Evolutionary conservation across 2,329 filamentous ascomycete genomes (phyloP).

Genomic region (Clathrospora elynae): DNA sequence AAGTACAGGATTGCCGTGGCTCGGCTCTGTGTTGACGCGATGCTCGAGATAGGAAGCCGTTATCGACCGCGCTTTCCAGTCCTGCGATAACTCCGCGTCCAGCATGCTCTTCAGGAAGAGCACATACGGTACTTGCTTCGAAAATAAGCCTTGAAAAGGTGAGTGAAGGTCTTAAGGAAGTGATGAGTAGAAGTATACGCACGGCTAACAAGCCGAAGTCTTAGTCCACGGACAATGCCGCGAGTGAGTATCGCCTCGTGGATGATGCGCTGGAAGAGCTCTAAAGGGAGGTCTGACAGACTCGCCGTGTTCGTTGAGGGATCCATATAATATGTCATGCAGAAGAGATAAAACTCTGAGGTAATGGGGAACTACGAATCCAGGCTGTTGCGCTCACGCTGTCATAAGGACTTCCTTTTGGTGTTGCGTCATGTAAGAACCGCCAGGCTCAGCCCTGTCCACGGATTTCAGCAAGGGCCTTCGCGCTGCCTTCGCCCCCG

Average conservation of each 20-base stretch:
- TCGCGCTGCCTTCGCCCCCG: too few species aligned
- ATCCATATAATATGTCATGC: too few species aligned
- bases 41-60: background rate
- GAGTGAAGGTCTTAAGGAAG: too few species aligned
- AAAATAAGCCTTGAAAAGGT: slow-evolving; percentile 1
- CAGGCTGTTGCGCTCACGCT: too few species aligned
- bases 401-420: too few species aligned
- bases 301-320: too few species aligned
- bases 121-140: background rate
- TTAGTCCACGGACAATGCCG: background rate
- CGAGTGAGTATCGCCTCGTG: background rate
- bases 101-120: background rate
- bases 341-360: too few species aligned
- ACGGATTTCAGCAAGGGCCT: too few species aligned
- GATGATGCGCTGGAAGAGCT: slow-evolving; percentile 1
- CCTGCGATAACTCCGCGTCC: background rate
- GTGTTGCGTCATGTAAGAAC: too few species aligned
- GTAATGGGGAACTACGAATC: too few species aligned
- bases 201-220: background rate
- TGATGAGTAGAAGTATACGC: too few species aligned
- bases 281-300: background rate
- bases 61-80: background rate
- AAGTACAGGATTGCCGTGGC: background rate
- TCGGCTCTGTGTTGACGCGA: background rate
- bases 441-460: too few species aligned